A percentile compares a stretch with the other conserved stretches of the same genome.
These are phyloP conservation scores for Dendrothele bispora DNA, from an alignment of 768 basidiomycete species.

Conservation along the genomic window DNA sequence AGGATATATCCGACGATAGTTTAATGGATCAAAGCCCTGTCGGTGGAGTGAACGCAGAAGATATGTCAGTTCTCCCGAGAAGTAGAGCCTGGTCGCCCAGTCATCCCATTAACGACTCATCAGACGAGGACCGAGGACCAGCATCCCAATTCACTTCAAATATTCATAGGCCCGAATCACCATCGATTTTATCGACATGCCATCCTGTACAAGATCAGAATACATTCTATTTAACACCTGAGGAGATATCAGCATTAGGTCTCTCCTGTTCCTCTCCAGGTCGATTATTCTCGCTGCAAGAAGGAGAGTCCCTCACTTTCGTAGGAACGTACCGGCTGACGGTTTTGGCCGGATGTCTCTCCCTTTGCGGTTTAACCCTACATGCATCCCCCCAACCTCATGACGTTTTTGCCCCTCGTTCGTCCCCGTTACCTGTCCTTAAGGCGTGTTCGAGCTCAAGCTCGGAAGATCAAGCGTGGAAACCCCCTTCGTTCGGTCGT, in stretches of 20 bases:
- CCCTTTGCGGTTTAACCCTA: slow-evolving; percentile 56
- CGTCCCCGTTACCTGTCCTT: slow-evolving; percentile 69
- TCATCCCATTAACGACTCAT: slow-evolving; percentile 45
- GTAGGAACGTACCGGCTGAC: slow-evolving; percentile 64
- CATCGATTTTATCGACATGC: slow-evolving; percentile 47
- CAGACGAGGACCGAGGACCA: slow-evolving; percentile 39
- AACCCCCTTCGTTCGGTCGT: slow-evolving; percentile 10
- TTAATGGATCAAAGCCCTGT: neutral
- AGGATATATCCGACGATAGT: slow-evolving; percentile 17
- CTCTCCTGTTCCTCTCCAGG: slow-evolving; percentile 3
- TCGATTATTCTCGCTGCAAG: slow-evolving; percentile 42
- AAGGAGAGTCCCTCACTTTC: slow-evolving; percentile 59
- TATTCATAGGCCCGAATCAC: neutral
- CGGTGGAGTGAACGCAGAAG: slow-evolving; percentile 9
- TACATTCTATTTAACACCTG: slow-evolving; percentile 40
- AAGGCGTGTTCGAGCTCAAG: slow-evolving; percentile 17
- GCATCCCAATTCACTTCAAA: neutral
- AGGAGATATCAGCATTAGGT: slow-evolving; percentile 33
- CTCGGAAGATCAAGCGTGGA: slow-evolving; percentile 19
- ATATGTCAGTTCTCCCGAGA: slow-evolving; percentile 12
- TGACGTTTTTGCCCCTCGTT: slow-evolving; percentile 72
- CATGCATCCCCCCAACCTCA: slow-evolving; percentile 39
- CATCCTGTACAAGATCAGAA: slow-evolving; percentile 44
- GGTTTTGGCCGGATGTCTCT: slow-evolving; percentile 62
- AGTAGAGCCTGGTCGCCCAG: slow-evolving; percentile 57